Base-by-base conservation (phyloP, 352 stramenopile species). In the Aphanomyces invadans region DNA sequence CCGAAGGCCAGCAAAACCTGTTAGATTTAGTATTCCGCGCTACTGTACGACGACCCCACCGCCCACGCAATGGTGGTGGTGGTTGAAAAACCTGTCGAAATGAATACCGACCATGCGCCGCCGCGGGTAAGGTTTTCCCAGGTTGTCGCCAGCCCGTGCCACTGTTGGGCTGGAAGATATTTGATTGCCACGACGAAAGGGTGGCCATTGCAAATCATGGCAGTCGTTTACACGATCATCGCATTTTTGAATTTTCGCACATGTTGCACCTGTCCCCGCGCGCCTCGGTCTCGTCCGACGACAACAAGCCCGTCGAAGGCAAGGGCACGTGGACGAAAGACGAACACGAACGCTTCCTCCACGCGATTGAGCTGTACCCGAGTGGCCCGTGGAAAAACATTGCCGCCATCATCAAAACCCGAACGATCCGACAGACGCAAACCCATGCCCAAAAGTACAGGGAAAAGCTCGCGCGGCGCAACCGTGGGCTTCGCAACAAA, bases 391-490 rank as follows among this genome's bases (percentile, higher is more conserved):
- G 85, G 85, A 89, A 90, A 67, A 76, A 86, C 55, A 93, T 94
- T 69, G 85, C 85, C 19, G 75, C 77, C 60, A 87, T 87, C 63
- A 87, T 94, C 61, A 80, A 83, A 56, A 84, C 84, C 38, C 89
- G 90, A 65, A 92, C 86, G 9, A 89, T 92, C 15, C 90, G 95
- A 23, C 97, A 99, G 76, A 98, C 97, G 55, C 78, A 87, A 46
- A 95, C 83, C n/a, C 93, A 98, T 67, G 91, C 91, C 2, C 91
- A 98, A 75, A 98, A 98, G 70, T 97, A 97, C 71, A 78, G 80
- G 53, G 76, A 88, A 70, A 89, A 89, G 71, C 81, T 85, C 51
- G 75, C 74, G 15, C 74, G 80, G 2, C 73, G 79, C 36, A 83
- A 80, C 49, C 73, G 72, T 10, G 78, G 74, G 11, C 60, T 79